These are phyloP conservation scores for Balansia obtecta DNA, from an alignment of 2,329 filamentous ascomycete species.

Conservation along the genomic window DNA sequence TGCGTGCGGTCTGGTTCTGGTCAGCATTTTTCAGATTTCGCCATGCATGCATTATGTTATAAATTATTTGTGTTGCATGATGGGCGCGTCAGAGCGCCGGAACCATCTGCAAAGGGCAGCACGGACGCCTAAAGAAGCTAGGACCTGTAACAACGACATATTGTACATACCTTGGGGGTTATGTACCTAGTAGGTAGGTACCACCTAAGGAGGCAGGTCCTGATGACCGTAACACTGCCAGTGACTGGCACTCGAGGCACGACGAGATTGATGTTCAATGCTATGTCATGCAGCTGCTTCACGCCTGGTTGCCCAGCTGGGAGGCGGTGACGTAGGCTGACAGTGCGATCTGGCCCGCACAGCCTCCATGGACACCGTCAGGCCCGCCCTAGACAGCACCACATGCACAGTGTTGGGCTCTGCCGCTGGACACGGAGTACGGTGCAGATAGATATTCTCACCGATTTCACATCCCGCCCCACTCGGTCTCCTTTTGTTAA, in stretches of 20 bases:
- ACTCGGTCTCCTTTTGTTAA: neutral
- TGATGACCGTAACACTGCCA: neutral
- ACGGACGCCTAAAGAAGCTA: neutral
- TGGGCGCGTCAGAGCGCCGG: neutral
- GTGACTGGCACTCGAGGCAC: neutral
- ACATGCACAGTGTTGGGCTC: slow-evolving; percentile 5
- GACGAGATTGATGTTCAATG: too few relatives aligned
- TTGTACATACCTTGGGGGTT: neutral
- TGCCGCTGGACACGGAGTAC: too few relatives aligned
- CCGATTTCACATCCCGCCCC: neutral
- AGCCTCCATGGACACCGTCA: neutral
- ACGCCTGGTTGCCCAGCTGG: neutral
- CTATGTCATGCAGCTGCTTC: neutral
- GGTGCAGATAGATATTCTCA: too few relatives aligned
- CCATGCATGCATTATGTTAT: too few relatives aligned
- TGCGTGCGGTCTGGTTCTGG: too few relatives aligned
- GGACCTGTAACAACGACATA: too few relatives aligned
- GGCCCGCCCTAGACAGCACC: neutral
- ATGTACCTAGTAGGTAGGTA: too few relatives aligned
- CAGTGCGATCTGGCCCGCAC: slow-evolving; percentile 1
- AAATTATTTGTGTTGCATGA: neutral
- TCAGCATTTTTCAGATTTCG: too few relatives aligned
- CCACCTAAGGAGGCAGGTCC: neutral
- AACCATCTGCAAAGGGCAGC: neutral
- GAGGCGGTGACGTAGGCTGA: slow-evolving; percentile 5